These are phyloP conservation scores for Neurospora sp. DNA, from an alignment of 495 filamentous ascomycete genomes.

Conservation along the genomic window DNA sequence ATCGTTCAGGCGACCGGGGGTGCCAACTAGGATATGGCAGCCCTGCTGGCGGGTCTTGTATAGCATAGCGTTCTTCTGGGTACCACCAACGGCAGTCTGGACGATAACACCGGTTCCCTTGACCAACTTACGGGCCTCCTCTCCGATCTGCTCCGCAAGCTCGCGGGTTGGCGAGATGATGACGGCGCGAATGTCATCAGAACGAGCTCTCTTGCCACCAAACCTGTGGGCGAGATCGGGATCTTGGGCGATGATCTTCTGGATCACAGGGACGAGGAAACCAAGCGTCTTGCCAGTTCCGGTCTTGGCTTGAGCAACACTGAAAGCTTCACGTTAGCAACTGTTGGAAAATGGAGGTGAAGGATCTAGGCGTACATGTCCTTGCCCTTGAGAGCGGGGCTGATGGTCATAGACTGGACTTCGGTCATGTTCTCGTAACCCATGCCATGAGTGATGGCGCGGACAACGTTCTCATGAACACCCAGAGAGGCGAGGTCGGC, in stretches of 20 bases:
- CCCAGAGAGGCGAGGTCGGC: slow-evolving; percentile 51
- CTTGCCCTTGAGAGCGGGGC: slow-evolving; percentile 59
- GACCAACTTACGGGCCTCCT: slow-evolving; percentile 66
- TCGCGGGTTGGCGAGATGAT: slow-evolving; percentile 93
- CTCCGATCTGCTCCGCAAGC: slow-evolving; percentile 87
- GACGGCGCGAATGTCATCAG: slow-evolving; percentile 72
- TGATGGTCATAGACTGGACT: slow-evolving; percentile 80
- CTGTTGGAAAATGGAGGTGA: neutral
- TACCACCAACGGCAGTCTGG: slow-evolving; percentile 85
- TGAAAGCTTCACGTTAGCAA: slow-evolving; percentile 23
- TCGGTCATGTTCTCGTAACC: slow-evolving; percentile 78
- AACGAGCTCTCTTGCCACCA: slow-evolving; percentile 20
- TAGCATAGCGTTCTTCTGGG: slow-evolving; percentile 56
- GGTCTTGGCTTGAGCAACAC: slow-evolving; percentile 80
- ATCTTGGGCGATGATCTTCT: slow-evolving; percentile 56
- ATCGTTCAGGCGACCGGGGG: slow-evolving; percentile 82
- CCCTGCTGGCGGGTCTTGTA: slow-evolving; percentile 54
- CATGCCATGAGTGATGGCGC: slow-evolving; percentile 64
- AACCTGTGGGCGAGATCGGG: slow-evolving; percentile 32
- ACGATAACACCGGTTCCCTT: slow-evolving; percentile 58
- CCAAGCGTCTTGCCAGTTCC: slow-evolving; percentile 84
- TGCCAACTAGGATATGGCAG: slow-evolving; percentile 84
- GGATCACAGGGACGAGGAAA: slow-evolving; percentile 67
- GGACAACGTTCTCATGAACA: slow-evolving; percentile 54
- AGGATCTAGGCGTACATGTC: slow-evolving; percentile 59